Percentiles rank a stretch among this genome's conserved stretches.
These are phyloP conservation scores for Leccinum rimulosum DNA, from an alignment of 768 basidiomycete species.

Conservation along the genomic window DNA sequence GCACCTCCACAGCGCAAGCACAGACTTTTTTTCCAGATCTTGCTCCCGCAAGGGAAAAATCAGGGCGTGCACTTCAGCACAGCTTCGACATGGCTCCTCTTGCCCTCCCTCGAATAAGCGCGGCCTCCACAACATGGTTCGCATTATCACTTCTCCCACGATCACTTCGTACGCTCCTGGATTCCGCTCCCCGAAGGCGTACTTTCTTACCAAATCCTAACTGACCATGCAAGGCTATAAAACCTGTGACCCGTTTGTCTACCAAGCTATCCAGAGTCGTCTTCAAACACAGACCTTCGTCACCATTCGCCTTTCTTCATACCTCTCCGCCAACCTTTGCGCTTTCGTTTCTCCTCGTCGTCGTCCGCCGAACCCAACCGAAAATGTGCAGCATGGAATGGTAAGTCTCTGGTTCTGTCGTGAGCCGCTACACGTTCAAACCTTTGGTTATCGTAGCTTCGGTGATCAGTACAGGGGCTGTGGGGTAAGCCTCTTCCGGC, in stretches of 20 bases:
- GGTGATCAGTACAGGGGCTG: slow-evolving; percentile 46
- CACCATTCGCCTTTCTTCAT: neutral
- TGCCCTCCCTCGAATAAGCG: neutral
- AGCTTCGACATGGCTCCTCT: slow-evolving; percentile 19
- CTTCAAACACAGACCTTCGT: neutral
- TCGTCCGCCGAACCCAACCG: slow-evolving; percentile 5
- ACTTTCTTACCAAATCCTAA: slow-evolving; percentile 30
- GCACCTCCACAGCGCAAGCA: slow-evolving; percentile 19
- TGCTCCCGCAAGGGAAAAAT: slow-evolving; percentile 25
- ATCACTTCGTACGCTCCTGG: slow-evolving; percentile 30
- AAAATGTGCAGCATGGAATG: slow-evolving; percentile 61
- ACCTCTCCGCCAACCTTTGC: neutral
- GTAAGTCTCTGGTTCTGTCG: slow-evolving; percentile 30
- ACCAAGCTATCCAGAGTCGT: neutral
- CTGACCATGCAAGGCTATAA: slow-evolving; percentile 27
- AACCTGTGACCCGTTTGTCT: slow-evolving; percentile 13
- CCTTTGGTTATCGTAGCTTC: slow-evolving; percentile 24
- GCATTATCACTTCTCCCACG: slow-evolving; percentile 28
- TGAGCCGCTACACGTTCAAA: slow-evolving; percentile 5
- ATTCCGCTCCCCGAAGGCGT: slow-evolving; percentile 30
- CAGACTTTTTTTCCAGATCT: slow-evolving; percentile 19
- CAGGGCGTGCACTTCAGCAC: slow-evolving; percentile 25
- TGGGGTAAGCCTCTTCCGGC: slow-evolving; percentile 28
- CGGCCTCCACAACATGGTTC: slow-evolving; percentile 11
- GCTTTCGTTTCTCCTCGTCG: neutral